Evolutionary conservation across 208 protist species (phyloP), one percentile per base, ranked within the genome.

Genomic region (Willaertia magna): DNA sequence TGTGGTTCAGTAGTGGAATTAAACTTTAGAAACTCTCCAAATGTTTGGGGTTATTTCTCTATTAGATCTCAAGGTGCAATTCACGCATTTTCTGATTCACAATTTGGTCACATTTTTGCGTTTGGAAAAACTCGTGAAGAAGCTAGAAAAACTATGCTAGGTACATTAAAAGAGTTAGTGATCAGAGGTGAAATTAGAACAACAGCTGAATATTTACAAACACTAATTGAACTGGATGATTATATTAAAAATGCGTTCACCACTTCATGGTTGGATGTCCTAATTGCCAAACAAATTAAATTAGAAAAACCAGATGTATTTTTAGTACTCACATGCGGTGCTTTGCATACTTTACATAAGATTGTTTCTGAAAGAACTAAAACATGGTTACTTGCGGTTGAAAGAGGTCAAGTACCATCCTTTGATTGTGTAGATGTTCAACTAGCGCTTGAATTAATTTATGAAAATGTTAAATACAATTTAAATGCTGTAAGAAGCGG

Each of bases 11-110:
- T 99, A 85, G 91, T 97, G 44, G 94, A 97, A 86, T 93, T 99
- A 43, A 94, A 92, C 39, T 99, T 99, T 90, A 93, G 95, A 87
- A 96, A 95, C 85, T 95, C 92, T 85, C 94, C 93, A 55, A 96
- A 98, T 88, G 96, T 98, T 82, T 99, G 97, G 97, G 97, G 97
- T 84, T 99, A 99, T 91, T 99, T 99, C 88, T 97, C 95, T 61
- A 93, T 99, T 44, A 86, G 86, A 75, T 90, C 92, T 1, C 90
- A 92, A 11, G 95, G 94, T 74, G 93, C 92, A 46, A 92, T 98
- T 34, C 95, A 98, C 85, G 93, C 96, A 91, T 97, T 93, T 85
- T 93, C 96, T 7, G 97, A 99, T 91, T 98, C 96, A 47, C 96
- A 98, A 89, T 98, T 99, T 89, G 97, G 97, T n/a, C 96, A 99